Percentiles rank a stretch among this genome's conserved stretches.
Conservation (phyloP, 2,329 filamentous ascomycete genomes). For the Akanthomyces uredinophilus region DNA sequence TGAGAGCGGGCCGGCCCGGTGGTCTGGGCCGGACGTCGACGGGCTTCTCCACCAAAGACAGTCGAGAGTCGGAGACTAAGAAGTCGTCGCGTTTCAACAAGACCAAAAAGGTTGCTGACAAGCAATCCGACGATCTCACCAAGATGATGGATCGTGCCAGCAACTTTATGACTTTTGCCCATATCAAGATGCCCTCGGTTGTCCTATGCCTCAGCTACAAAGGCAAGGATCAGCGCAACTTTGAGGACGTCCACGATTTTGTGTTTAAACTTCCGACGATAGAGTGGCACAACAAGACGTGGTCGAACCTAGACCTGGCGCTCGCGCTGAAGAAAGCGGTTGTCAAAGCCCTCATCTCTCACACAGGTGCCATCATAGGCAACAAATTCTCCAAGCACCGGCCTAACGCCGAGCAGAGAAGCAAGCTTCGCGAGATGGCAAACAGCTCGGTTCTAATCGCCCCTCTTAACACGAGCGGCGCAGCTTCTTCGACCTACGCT, state of each 20-base stretch:
- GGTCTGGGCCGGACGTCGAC: conserved; percentile 38
- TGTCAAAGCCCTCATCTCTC: conserved; percentile 87
- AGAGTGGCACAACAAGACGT: conserved; percentile 97
- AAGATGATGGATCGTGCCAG: conserved; percentile 95
- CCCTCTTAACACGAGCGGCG: conserved; percentile 30
- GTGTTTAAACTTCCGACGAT: conserved; percentile 93
- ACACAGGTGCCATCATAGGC: conserved; percentile 91
- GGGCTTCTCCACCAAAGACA: conserved; percentile 37
- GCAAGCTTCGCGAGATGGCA: conserved; percentile 76
- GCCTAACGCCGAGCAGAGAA: conserved; percentile 73
- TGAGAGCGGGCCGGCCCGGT: conserved; percentile 41
- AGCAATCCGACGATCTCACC: conserved; percentile 80
- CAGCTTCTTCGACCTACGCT: conserved; percentile 29
- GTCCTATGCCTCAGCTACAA: conserved; percentile 96
- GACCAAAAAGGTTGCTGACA: conserved; percentile 48
- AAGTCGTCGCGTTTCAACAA: conserved; percentile 53
- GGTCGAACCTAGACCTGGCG: conserved; percentile 94
- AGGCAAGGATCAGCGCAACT: conserved; percentile 88
- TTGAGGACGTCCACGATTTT: conserved; percentile 95
- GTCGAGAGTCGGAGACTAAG: conserved; percentile 38
- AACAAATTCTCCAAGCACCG: conserved; percentile 94
- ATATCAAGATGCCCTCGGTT: conserved; percentile 91
- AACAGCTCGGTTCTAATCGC: conserved; percentile 64
- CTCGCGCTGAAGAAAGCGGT: conserved; percentile 91
- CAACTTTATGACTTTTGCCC: conserved; percentile 95